Base-by-base conservation (phyloP, 108 stramenopile species). In the Cylindrotheca closterium region DNA sequence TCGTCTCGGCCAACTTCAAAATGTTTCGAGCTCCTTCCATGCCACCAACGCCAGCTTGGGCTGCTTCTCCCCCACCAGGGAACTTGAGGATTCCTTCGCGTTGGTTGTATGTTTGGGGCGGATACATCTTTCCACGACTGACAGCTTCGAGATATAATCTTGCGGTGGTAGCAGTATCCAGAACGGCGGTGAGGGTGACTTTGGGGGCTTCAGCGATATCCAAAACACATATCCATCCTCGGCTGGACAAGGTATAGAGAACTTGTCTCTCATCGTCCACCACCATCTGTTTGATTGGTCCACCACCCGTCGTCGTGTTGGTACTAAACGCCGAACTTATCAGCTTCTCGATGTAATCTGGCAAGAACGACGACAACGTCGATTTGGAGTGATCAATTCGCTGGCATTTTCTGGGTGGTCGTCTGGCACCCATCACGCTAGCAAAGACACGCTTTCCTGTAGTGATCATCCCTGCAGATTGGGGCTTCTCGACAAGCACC, bases 1-100 rank as follows among this genome's bases (percentile, higher is more conserved):
- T 82, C 24, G 55, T 31, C 45, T 89, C 88, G 1, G 82, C 79
- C 3, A 82, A 46, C 59, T 85, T 85, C 23, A 94, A 68, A 22
- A 91, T 86, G 7, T 67, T 64, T 26, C 89, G 60, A 15, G 92
- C 92, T 24, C 92, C 92, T 17, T 94, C 88, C 92, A 94, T 94
- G 22, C 92, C 89, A 24, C 92, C 92, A 18, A 94, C 89, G 28
- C 92, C 92, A 46, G 84, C 82, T 74, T 87, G 84, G 18, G 92
- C 92, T 4, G 82, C 73, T 8, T 72, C 63, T 47, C 80, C 77
- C 17, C 85, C 87, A 21, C 92, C 92, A 15, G 84, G 81, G 64
- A 93, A 93, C 19, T 64, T 75, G 15, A 93, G 75, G 25, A 53
- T 65, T 19, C 76, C 87, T 1, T 86, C 64, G 26, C 51, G 56